phyloP scores from a whole-genome alignment of 1,284 basidiomycete genomes.

The Austroboletus niveus region DNA sequence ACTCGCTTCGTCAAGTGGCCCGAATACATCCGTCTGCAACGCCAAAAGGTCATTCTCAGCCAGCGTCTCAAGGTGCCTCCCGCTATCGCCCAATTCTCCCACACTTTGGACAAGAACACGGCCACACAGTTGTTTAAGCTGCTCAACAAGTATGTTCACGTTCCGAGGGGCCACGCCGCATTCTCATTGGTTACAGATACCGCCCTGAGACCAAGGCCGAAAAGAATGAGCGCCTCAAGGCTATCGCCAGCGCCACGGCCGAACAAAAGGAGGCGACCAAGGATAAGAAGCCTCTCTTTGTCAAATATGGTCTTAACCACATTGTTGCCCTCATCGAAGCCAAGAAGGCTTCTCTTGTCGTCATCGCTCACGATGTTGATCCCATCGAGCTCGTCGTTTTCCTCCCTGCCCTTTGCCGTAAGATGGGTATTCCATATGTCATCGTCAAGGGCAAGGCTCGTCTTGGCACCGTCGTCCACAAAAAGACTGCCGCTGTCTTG shows the following conservation, averaged over 20 bases:
- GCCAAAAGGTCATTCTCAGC: constrained; percentile 98
- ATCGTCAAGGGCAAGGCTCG: constrained; percentile 98
- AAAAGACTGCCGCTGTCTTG: constrained; percentile 94
- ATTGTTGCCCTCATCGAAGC: constrained; percentile 92
- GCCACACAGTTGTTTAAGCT: constrained; percentile 98
- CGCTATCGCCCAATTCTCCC: constrained; percentile 96
- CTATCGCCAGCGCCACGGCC: constrained; percentile 73
- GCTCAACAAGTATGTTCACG: constrained; percentile 80
- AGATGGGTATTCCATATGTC: constrained; percentile 98
- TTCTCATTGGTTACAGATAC: constrained; percentile 40
- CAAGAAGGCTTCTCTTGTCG: constrained; percentile 96
- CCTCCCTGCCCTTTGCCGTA: constrained; percentile 96
- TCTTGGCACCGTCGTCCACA: constrained; percentile 95
- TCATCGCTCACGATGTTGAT: constrained; percentile 98
- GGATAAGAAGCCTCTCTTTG: constrained; percentile 93
- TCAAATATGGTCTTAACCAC: constrained; percentile 98
- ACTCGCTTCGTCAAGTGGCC: constrained; percentile 99
- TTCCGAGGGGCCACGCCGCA: neutral
- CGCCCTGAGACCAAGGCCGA: constrained; percentile 94
- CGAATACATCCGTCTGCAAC: constrained; percentile 96
- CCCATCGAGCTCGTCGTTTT: constrained; percentile 98
- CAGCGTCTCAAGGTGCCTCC: constrained; percentile 99
- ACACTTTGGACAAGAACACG: constrained; percentile 99
- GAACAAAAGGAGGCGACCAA: constrained; percentile 76
- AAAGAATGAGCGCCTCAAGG: constrained; percentile 93